A percentile compares a stretch with the other conserved stretches of the same genome.
phyloP scores from a whole-genome alignment of 805 yeast species.

The Candida silvicultrix region DNA sequence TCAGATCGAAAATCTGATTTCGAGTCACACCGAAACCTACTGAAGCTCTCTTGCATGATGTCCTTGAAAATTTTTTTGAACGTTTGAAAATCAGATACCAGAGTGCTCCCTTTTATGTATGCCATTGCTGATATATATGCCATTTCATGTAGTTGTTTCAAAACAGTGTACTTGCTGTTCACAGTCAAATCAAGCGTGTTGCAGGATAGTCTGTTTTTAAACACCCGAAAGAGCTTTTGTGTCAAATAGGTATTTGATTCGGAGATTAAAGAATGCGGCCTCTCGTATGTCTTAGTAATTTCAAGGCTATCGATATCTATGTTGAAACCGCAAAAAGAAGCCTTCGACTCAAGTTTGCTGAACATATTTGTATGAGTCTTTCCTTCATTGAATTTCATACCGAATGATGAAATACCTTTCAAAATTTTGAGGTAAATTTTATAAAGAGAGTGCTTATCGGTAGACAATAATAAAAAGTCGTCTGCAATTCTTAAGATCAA shows the following conservation, averaged over 20 bases:
- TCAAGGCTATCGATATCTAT: conserved; percentile 28
- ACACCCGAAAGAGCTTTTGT: conserved; percentile 18
- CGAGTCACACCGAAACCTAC: neutral
- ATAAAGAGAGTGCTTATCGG: conserved; percentile 26
- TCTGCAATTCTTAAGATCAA: conserved; percentile 67
- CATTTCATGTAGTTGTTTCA: neutral
- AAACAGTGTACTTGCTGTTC: conserved; percentile 4
- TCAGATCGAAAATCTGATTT: neutral
- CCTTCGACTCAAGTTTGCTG: conserved; percentile 4
- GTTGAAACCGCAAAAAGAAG: conserved; percentile 38
- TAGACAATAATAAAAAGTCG: conserved; percentile 72
- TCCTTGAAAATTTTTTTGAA: neutral
- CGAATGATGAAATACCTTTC: conserved; percentile 31
- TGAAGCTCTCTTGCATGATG: neutral
- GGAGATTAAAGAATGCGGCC: conserved; percentile 11
- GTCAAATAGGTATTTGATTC: conserved; percentile 12
- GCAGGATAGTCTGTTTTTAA: conserved; percentile 27
- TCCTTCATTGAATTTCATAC: conserved; percentile 25
- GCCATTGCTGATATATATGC: neutral
- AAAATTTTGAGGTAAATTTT: conserved; percentile 23
- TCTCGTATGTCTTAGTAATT: conserved; percentile 27
- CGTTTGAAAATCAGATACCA: neutral
- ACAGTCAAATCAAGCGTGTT: conserved; percentile 21
- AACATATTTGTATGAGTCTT: conserved; percentile 30
- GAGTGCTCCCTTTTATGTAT: neutral